Conservation (phyloP, 1,139 yeast genomes). For the Hyphopichia pseudoburtonii region DNA sequence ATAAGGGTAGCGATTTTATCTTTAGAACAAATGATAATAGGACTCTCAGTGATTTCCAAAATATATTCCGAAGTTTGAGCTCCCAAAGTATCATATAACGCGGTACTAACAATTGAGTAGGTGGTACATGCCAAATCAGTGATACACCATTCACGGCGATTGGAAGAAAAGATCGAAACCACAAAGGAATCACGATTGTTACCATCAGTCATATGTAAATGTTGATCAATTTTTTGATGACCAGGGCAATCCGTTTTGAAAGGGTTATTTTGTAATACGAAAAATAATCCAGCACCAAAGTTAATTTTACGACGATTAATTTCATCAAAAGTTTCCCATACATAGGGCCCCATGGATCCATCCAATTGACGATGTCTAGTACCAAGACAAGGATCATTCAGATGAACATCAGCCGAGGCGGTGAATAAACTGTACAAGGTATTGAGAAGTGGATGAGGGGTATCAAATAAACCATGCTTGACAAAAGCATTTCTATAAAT, state of each 20-base stretch:
- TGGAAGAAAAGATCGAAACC: conserved; percentile 57
- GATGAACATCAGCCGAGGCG: conserved; percentile 33
- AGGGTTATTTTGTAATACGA: conserved; percentile 48
- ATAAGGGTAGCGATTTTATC: conserved; percentile 47
- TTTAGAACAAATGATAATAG: conserved; percentile 52
- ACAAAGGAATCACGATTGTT: conserved; percentile 35
- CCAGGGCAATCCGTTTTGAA: conserved; percentile 28
- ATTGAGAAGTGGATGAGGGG: conserved; percentile 48
- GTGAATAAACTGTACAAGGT: conserved; percentile 54
- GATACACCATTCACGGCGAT: conserved; percentile 59
- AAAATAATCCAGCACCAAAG: conserved; percentile 66
- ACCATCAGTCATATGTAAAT: conserved; percentile 19
- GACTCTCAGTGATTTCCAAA: conserved; percentile 54
- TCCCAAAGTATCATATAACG: conserved; percentile 66
- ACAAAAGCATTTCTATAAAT: conserved; percentile 50
- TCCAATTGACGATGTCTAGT: conserved; percentile 37
- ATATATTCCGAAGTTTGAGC: conserved; percentile 59
- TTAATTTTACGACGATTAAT: conserved; percentile 43
- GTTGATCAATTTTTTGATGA: conserved; percentile 25
- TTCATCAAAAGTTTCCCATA: conserved; percentile 46
- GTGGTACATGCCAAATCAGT: conserved; percentile 60
- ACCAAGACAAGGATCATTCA: conserved; percentile 52
- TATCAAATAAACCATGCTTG: conserved; percentile 37
- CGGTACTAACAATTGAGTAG: conserved; percentile 54
- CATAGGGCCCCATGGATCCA: conserved; percentile 46